Evolutionary conservation across 164 flowering plant genomes (phyloP).

Genomic region (Berberis thunbergii): DNA sequence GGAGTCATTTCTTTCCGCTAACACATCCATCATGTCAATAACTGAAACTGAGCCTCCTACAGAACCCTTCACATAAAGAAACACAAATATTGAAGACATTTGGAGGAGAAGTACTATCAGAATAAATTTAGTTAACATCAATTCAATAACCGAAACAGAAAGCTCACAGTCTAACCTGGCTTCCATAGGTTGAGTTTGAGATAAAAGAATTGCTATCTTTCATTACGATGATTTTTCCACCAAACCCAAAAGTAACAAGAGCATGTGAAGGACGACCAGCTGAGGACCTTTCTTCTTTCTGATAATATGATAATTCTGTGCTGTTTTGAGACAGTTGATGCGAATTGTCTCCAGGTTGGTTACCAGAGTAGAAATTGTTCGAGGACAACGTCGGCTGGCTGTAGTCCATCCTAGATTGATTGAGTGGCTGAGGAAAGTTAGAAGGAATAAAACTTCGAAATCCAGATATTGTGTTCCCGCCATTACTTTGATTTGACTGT

Average conservation of each 20-base stretch:
- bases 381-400: conserved; percentile 31
- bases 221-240: conserved; percentile 88
- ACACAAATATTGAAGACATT: conserved; percentile 2
- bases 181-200: conserved; percentile 32
- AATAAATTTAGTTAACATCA: too few relatives aligned
- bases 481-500: conserved; percentile 21
- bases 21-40: conserved; percentile 66
- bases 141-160: too few relatives aligned
- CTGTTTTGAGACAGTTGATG: conserved; percentile 20
- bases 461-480: conserved; percentile 19
- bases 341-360: conserved; percentile 17
- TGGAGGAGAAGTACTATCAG: neutral
- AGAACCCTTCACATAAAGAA: conserved; percentile 44
- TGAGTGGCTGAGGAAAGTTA: conserved; percentile 28
- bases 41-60: conserved; percentile 52
- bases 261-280: conserved; percentile 96
- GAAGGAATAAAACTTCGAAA: conserved; percentile 28
- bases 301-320: conserved; percentile 5
- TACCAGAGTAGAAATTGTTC: conserved; percentile 32
- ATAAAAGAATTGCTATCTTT: conserved; percentile 34
- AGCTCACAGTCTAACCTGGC: conserved; percentile 40
- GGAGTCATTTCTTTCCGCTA: conserved; percentile 26
- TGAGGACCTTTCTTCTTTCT: conserved; percentile 53
- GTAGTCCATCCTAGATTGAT: conserved; percentile 26
- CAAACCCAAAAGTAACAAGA: conserved; percentile 92